These are phyloP conservation scores for Hagleromyces aurorensis DNA, from an alignment of 805 yeast genomes.

Conservation along the genomic window DNA sequence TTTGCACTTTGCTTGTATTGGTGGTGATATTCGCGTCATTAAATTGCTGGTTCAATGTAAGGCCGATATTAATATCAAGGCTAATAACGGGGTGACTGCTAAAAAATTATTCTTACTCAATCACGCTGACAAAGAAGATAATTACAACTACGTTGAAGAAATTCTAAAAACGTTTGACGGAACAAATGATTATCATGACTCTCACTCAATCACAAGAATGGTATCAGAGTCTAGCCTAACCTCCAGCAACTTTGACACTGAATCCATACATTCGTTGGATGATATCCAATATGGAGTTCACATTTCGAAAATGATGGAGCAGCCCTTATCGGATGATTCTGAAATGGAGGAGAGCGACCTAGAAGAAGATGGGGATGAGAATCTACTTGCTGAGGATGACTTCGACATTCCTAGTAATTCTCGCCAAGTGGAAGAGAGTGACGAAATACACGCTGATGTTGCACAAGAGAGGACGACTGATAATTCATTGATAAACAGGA, in stretches of 20 bases:
- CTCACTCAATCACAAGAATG: slow-evolving; percentile 13
- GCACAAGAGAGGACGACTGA: slow-evolving; percentile 6
- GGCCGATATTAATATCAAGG: slow-evolving; percentile 46
- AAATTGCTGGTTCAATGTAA: slow-evolving; percentile 54
- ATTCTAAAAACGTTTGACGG: slow-evolving; percentile 28
- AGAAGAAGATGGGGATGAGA: slow-evolving; percentile 22
- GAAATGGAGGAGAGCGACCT: slow-evolving; percentile 27
- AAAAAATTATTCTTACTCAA: slow-evolving; percentile 27
- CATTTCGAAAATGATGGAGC: slow-evolving; percentile 32
- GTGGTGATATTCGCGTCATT: slow-evolving; percentile 64
- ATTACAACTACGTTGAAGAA: slow-evolving; percentile 29
- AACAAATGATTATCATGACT: slow-evolving; percentile 5
- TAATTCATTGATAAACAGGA: slow-evolving; percentile 33
- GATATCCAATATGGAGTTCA: slow-evolving; percentile 20
- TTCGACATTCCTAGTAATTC: too few relatives aligned
- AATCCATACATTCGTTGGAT: slow-evolving; percentile 29
- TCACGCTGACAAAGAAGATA: slow-evolving; percentile 28
- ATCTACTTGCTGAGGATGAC: slow-evolving; percentile 17
- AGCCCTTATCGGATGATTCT: slow-evolving; percentile 24
- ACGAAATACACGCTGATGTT: not conserved
- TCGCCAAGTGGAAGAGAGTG: slow-evolving; percentile 2
- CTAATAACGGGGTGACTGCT: slow-evolving; percentile 43
- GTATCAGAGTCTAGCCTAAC: slow-evolving; percentile 22
- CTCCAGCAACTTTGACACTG: slow-evolving; percentile 23
- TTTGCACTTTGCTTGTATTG: slow-evolving; percentile 73